Conservation (phyloP, 306 rosid species). For the Argentina anserina region DNA sequence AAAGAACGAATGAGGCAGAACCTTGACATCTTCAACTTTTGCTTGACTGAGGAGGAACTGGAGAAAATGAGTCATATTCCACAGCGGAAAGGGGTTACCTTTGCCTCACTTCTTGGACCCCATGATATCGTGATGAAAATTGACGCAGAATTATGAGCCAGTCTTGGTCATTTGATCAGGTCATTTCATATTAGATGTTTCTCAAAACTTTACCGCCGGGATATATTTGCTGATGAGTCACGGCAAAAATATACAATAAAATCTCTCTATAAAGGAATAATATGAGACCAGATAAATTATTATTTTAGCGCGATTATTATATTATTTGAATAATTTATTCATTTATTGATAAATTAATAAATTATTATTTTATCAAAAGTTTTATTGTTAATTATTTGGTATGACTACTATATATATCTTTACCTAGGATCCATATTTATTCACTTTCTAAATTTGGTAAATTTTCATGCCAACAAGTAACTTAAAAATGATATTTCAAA, state of each 20-base stretch:
- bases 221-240: background rate
- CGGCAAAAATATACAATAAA: background rate
- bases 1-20: constrained; percentile 42
- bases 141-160: constrained; percentile 34
- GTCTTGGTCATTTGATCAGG: background rate
- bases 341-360: no score
- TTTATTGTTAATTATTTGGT: no score
- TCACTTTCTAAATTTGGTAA: no score
- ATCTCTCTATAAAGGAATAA: no score
- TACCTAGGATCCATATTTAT: no score
- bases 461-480: no score
- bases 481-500: no score
- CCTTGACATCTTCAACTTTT: constrained; percentile 44
- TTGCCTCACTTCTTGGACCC: constrained; percentile 35
- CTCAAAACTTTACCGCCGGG: background rate
- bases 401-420: no score
- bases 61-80: constrained; percentile 33
- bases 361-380: no score
- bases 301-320: no score
- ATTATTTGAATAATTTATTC: no score
- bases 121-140: constrained; percentile 35
- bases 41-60: constrained; percentile 31
- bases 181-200: background rate
- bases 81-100: constrained; percentile 30
- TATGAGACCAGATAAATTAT: no score